Base-by-base conservation (phyloP, 2,329 filamentous ascomycete species). In the Huntiella bhutanensis region DNA sequence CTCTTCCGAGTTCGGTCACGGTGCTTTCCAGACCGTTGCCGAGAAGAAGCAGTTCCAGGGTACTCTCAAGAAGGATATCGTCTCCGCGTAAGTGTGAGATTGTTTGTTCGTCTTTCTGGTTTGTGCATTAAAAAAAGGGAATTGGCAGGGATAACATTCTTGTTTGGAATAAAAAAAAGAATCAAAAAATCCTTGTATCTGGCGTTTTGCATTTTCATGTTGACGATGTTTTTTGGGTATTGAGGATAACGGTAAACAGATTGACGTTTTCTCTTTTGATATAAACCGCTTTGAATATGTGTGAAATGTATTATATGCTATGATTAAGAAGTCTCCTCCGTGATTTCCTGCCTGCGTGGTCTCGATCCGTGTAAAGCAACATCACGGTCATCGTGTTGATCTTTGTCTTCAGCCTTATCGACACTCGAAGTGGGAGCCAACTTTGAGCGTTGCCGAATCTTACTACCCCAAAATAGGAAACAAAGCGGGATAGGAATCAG, bases 1-100 rank as follows among this genome's bases (percentile, higher is more conserved):
- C 60, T 95, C 87, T 53, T 95, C 87, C 73, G 93, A 98, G 77
- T 98, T 98, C 69, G 91, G 91, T 70, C 91, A 98, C 75, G 91
- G 91, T 79, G 88, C 86, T 62, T 98, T 93, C 85, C 91, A 98
- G 77, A 98, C 91, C 54, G 73, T 81, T 56, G 82, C 83, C 63
- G 91, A 98, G 82, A 98, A 98, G 86, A 84, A 82, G 73, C 79
- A 85, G 66, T 91, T 85, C 77, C 68, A 94, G 70, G 91, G 91
- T 73, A 92, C 86, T 51, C 85, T 98, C 83, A 98, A 98, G 86
- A 98, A 96, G 85, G 91, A 98, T 59, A 64, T 76, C 51, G 66
- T 62, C 55, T 56, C 64, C 58, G 62, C 67, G 56, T 68, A 70
- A 59, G 44, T 36, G 22, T 28, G 22, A 28, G 22, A 28, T 28